A percentile compares a stretch with the other conserved stretches of the same genome.
Evolutionary conservation across 208 protist genomes (phyloP).

Genomic region (Borovskyia barvae): DNA sequence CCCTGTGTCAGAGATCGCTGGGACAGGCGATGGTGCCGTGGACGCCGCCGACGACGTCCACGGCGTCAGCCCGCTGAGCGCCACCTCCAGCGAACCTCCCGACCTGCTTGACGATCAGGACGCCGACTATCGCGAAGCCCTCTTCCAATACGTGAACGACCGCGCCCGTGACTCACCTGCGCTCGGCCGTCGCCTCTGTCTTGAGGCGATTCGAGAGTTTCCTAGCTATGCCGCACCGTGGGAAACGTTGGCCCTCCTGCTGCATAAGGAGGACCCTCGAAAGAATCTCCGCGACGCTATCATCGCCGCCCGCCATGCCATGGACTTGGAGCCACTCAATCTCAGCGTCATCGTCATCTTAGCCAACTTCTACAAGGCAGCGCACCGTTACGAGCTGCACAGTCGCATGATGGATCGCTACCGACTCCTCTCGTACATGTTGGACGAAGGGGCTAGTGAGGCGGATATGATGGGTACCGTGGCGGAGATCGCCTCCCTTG

Average conservation of each 20-base stretch:
- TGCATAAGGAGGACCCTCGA: constrained; percentile 61
- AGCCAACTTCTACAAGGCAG: constrained; percentile 74
- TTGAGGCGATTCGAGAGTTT: constrained; percentile 67
- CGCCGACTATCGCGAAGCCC: constrained; percentile 40
- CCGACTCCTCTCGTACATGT: constrained; percentile 55
- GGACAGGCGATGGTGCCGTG: no score
- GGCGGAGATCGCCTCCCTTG: constrained; percentile 51
- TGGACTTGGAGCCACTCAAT: constrained; percentile 62
- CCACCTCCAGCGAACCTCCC: constrained; percentile 2
- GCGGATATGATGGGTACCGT: constrained; percentile 53
- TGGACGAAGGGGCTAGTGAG: constrained; percentile 47
- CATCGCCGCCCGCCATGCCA: constrained; percentile 54
- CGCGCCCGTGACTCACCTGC: constrained; percentile 34
- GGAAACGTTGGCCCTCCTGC: constrained; percentile 60
- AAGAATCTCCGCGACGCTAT: constrained; percentile 55
- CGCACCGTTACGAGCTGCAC: constrained; percentile 44
- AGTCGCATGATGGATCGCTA: constrained; percentile 79
- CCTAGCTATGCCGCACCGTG: constrained; percentile 56
- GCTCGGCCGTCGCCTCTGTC: constrained; percentile 52
- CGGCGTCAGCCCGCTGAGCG: no score
- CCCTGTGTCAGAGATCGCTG: no score
- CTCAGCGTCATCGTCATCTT: constrained; percentile 50
- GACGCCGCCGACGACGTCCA: no score
- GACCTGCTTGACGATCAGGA: constrained; percentile 53
- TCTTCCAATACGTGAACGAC: constrained; percentile 72